Percentiles rank a stretch among this genome's conserved stretches.
Evolutionary conservation across 1,139 yeast genomes (phyloP).

Genomic region (Hansenula anomala): DNA sequence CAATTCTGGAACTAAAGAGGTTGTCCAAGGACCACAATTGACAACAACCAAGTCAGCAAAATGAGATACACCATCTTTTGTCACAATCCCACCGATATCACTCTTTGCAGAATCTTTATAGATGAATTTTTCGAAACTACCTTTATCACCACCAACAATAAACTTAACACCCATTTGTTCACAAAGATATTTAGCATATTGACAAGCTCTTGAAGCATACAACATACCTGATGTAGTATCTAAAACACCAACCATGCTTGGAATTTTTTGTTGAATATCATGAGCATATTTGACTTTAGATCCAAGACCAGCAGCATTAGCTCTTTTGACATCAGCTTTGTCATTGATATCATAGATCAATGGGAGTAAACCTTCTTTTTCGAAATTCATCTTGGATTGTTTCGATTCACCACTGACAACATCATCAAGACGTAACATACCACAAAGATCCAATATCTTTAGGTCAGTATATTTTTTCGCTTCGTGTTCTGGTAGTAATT

Average conservation of each 20-base stretch:
- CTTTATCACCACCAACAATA: slow-evolving; percentile 23
- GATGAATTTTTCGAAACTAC: slow-evolving; percentile 21
- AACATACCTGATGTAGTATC: slow-evolving; percentile 33
- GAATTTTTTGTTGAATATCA: slow-evolving; percentile 9
- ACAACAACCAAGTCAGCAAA: slow-evolving; percentile 28
- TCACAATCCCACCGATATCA: slow-evolving; percentile 24
- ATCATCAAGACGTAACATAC: slow-evolving; percentile 24
- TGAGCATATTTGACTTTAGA: slow-evolving; percentile 17
- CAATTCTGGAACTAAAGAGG: slow-evolving; percentile 28
- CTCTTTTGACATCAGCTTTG: slow-evolving; percentile 25
- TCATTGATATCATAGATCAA: slow-evolving; percentile 27
- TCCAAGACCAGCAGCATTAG: slow-evolving; percentile 25
- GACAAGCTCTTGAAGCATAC: slow-evolving; percentile 30
- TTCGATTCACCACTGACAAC: slow-evolving; percentile 21
- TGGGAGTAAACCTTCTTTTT: slow-evolving; percentile 23
- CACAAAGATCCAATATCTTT: slow-evolving; percentile 22
- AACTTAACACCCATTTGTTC: slow-evolving; percentile 29
- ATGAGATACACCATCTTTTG: slow-evolving; percentile 26
- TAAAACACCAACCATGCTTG: slow-evolving; percentile 23
- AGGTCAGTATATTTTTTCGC: slow-evolving; percentile 18
- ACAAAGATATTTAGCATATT: slow-evolving; percentile 24
- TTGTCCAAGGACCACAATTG: slow-evolving; percentile 38
- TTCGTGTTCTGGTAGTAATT: slow-evolving; percentile 19
- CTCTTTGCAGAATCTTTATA: slow-evolving; percentile 11
- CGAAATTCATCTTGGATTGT: slow-evolving; percentile 22